Percentiles rank a stretch among this genome's conserved stretches.
Evolutionary conservation across 2,329 filamentous ascomycete genomes (phyloP).

Genomic region (Aspergillus pseudotamarii): DNA sequence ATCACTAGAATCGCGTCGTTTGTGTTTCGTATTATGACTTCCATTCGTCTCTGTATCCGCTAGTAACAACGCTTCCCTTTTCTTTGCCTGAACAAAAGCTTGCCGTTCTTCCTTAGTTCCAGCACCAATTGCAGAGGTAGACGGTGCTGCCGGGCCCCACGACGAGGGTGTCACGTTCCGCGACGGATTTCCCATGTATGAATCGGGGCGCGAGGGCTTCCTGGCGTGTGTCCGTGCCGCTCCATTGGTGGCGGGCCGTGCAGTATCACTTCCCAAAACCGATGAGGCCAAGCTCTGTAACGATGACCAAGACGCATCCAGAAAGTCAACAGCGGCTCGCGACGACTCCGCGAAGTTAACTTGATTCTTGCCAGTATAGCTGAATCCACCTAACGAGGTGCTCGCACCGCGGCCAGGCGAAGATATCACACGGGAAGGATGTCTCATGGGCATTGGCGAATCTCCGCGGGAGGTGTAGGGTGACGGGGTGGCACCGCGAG

Average conservation of each 20-base stretch:
- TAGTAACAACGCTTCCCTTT: slow-evolving; percentile 48
- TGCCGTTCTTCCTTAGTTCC: slow-evolving; percentile 49
- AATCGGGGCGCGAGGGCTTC: slow-evolving; percentile 42
- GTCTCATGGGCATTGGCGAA: slow-evolving; percentile 44
- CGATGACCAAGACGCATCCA: slow-evolving; percentile 53
- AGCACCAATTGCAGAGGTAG: slow-evolving; percentile 35
- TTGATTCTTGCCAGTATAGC: slow-evolving; percentile 24
- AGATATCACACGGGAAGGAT: slow-evolving; percentile 38
- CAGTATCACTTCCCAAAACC: slow-evolving; percentile 47
- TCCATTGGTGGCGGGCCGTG: slow-evolving; percentile 30
- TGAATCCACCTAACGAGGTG: slow-evolving; percentile 30
- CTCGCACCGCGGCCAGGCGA: slow-evolving; percentile 25
- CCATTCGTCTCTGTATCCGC: slow-evolving; percentile 44
- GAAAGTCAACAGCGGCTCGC: slow-evolving; percentile 37
- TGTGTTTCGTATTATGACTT: slow-evolving; percentile 43
- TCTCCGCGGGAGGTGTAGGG: slow-evolving; percentile 38
- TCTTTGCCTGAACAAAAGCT: slow-evolving; percentile 51
- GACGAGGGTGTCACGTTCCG: slow-evolving; percentile 28
- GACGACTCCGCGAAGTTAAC: slow-evolving; percentile 28
- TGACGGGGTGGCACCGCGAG: slow-evolving; percentile 46
- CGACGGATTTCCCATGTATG: slow-evolving; percentile 29
- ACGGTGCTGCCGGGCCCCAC: slow-evolving; percentile 47
- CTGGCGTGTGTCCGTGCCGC: slow-evolving; percentile 31
- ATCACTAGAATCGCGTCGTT: slow-evolving; percentile 50
- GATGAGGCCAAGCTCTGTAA: slow-evolving; percentile 52